Evolutionary conservation across 192 early-diverging fungal species (phyloP), one percentile per base, ranked within the genome.

Genomic region (Bifiguratus adelaidae): DNA sequence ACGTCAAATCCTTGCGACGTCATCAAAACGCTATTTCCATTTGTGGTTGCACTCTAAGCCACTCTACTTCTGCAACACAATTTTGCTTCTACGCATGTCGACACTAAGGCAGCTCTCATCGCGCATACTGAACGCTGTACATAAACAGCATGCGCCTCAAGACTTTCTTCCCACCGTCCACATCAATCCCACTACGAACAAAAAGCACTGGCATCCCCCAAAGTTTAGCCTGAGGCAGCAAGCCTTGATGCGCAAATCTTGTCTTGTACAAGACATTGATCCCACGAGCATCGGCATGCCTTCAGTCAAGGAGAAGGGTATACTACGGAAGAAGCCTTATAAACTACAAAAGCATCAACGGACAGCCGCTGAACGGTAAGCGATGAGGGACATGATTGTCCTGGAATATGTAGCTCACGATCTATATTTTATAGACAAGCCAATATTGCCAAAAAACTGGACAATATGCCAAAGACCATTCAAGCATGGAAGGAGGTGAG

Each of bases 221-320:
- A 48, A 53, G 41, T 54, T 80, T 30, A 67, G 70, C 34, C 52
- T 58, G 34, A 73, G 82, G 13, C 55, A 55, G 26, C 77, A 82
- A 27, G 72, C 69, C 12, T 77, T 78, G 42, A 37, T 84, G 35
- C 71, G 82, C 51, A 84, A 84, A 48, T 71, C 72, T 12, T 80
- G 73, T 44, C 16, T 77, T 11, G 24, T 70, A 16, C 50, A 62
- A 18, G 52, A 49, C 9, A 52, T 76, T 23, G 77, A 80, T 41
- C 58, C 81, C 4, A 24, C 27, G 3, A 46, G 61, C 9, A 68
- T 81, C 7, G 79, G 77, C 9, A 53, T 84, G 36, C 66, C 64
- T 3, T n/a, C 33, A 1, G 26, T 38, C 21, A 20, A 51, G 7
- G 36, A 49, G 8, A 61, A 56, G 20, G 76, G 74, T 30, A 36